Base-by-base conservation (phyloP, 768 basidiomycete genomes). In the Gymnopilus dilepis region DNA sequence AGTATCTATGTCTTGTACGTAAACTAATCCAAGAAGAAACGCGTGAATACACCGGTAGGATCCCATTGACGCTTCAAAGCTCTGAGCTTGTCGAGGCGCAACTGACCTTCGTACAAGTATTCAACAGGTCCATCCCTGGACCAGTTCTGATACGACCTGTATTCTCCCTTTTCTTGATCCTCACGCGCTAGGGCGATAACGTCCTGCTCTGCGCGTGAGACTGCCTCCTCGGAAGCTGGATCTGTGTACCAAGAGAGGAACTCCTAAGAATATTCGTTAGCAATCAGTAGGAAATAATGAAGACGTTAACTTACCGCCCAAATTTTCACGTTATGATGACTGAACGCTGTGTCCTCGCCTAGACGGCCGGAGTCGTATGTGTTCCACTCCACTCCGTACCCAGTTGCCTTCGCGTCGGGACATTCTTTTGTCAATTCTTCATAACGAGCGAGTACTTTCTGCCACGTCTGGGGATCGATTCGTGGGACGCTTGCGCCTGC, bases 21-120 rank as follows among this genome's bases (percentile, higher is more conserved):
- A 34, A 11, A 40, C 22, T 34, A 33, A 22, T 58, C 28, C 28
- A 61, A 26, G 22, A 61, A 61, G 19, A 61, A 48, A 7, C 34
- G 38, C 30, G 60, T 55, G 48, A 61, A 61, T 26, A 61, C 38
- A 13, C 43, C 60, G n/a, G 53, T 38, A 21, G 54, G 54, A 41
- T 61, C 60, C 60, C 60, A 61, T n/a, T 56, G 38, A 34, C 33
- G 51, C 43, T 61, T 61, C 60, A 61, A 41, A 37, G 31, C 42
- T 30, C 24, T 56, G 9, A 61, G 54, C 28, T 24, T 61, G 4
- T 55, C 33, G 13, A 24, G 37, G 26, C 60, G 53, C 24, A 33
- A 30, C 11, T 34, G 17, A 15, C 60, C 60, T 19, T 13, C 21
- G 34, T 48, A 61, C 33, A 55, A 12, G 13, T 56, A 41, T n/a